Evolutionary conservation across 345 rosid species (phyloP).

Genomic region (Adansonia digitata): DNA sequence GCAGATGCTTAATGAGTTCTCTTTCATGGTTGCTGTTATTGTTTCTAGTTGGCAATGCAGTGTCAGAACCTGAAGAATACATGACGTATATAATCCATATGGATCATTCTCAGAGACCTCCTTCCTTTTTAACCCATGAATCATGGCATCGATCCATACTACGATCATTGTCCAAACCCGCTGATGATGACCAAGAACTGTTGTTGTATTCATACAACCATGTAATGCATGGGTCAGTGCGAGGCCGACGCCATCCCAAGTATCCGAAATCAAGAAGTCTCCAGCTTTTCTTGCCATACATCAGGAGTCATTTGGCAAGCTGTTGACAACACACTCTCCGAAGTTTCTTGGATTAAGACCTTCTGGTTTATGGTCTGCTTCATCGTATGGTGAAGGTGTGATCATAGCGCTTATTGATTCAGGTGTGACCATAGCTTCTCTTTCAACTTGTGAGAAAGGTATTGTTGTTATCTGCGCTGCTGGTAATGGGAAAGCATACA

Average conservation of each 20-base stretch:
- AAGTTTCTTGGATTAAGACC: not conserved
- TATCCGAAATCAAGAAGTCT: slow-evolving; percentile 4
- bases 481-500: not conserved
- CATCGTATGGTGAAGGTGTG: slow-evolving; percentile 11
- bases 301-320: not conserved
- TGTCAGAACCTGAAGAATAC: not conserved
- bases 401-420: slow-evolving; percentile 2
- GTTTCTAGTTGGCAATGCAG: not conserved
- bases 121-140: not conserved
- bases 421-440: slow-evolving; percentile 12
- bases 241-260: slow-evolving; percentile 1
- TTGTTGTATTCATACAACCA: slow-evolving; percentile 12
- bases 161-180: not conserved
- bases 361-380: not conserved
- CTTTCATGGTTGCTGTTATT: not conserved
- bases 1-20: not conserved
- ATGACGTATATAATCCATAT: slow-evolving; percentile 8
- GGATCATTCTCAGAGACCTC: not conserved
- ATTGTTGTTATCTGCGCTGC: slow-evolving; percentile 2
- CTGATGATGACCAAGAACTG: not conserved
- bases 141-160: slow-evolving; percentile 11
- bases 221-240: slow-evolving; percentile 17
- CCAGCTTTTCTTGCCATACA: not conserved
- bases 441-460: slow-evolving; percentile 4
- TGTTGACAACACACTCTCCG: not conserved